phyloP scores from a whole-genome alignment of 345 rosid genomes.

The Mercurialis annua region DNA sequence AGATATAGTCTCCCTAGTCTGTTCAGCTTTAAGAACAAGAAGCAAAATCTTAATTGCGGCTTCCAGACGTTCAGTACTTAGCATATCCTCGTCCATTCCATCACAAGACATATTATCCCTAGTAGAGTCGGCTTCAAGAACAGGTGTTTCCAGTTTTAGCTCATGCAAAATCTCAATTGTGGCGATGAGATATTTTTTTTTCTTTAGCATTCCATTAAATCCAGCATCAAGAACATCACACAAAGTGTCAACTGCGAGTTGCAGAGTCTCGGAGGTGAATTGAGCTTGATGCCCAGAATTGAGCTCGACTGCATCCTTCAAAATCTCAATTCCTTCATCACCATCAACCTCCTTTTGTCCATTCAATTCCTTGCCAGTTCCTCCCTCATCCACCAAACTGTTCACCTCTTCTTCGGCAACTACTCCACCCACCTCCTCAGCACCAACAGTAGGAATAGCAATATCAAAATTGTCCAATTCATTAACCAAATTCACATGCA shows the following conservation, averaged over 20 bases:
- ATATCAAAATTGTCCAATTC: slow-evolving; percentile 47
- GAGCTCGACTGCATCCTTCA: slow-evolving; percentile 21
- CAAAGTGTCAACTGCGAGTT: too few species aligned
- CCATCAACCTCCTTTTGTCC: slow-evolving; percentile 28
- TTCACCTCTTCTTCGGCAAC: slow-evolving; percentile 29
- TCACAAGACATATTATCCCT: slow-evolving; percentile 18
- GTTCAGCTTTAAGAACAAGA: too few species aligned
- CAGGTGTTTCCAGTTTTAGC: too few species aligned
- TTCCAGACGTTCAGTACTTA: slow-evolving; percentile 21
- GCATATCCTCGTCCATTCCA: slow-evolving; percentile 21
- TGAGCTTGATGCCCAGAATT: slow-evolving; percentile 13
- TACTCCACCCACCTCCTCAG: slow-evolving; percentile 22
- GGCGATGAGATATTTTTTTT: too few species aligned
- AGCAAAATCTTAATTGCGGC: too few species aligned
- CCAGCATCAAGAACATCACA: too few species aligned
- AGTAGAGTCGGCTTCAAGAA: slow-evolving; percentile 6
- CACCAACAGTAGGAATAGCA: slow-evolving; percentile 23
- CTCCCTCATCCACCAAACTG: slow-evolving; percentile 36
- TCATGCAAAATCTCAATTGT: too few species aligned
- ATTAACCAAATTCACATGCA: slow-evolving; percentile 24
- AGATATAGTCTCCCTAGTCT: too few species aligned
- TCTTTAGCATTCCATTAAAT: too few species aligned
- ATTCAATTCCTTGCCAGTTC: slow-evolving; percentile 29
- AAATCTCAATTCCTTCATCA: slow-evolving; percentile 18
- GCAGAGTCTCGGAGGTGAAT: slow-evolving; percentile 14